These are phyloP conservation scores for Yarrowia keelungensis DNA, from an alignment of 805 yeast genomes.

Conservation along the genomic window DNA sequence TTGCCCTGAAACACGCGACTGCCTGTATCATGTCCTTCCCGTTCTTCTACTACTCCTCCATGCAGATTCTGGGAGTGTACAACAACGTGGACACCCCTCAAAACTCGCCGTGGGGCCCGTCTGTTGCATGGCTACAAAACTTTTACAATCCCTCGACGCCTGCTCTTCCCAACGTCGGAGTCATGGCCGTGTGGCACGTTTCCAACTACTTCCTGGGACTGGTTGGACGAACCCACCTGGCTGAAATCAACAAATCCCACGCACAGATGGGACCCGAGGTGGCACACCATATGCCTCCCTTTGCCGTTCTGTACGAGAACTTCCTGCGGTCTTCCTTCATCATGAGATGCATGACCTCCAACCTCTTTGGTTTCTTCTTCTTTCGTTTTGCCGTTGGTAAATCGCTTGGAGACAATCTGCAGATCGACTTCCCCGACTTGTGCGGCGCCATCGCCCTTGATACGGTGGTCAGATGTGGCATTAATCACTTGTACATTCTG, in stretches of 20 bases:
- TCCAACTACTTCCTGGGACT: constrained; percentile 28
- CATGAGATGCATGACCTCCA: constrained; percentile 30
- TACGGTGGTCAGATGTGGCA: constrained; percentile 23
- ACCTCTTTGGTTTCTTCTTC: constrained; percentile 22
- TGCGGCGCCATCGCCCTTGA: constrained; percentile 29
- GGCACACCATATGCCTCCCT: constrained; percentile 16
- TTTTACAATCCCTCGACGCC: constrained; percentile 30
- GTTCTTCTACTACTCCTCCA: constrained; percentile 36
- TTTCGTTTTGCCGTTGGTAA: constrained; percentile 31
- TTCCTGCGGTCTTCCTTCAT: constrained; percentile 19
- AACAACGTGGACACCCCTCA: constrained; percentile 7
- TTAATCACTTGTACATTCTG: constrained; percentile 27
- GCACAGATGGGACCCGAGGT: constrained; percentile 20
- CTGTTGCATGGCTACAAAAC: constrained; percentile 17
- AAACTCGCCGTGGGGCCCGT: constrained; percentile 20
- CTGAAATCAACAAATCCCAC: constrained; percentile 23
- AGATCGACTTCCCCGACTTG: constrained; percentile 13
- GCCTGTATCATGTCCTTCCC: constrained; percentile 30
- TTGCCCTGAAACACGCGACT: constrained; percentile 4
- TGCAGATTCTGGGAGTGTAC: constrained; percentile 34
- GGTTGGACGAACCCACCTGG: constrained; percentile 26
- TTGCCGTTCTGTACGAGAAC: constrained; percentile 20
- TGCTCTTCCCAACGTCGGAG: constrained; percentile 22
- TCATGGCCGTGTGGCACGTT: constrained; percentile 23
- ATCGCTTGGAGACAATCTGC: constrained; percentile 22